Conservation (phyloP, 176 grass and related monocot genomes). For the Carex scoparia region DNA sequence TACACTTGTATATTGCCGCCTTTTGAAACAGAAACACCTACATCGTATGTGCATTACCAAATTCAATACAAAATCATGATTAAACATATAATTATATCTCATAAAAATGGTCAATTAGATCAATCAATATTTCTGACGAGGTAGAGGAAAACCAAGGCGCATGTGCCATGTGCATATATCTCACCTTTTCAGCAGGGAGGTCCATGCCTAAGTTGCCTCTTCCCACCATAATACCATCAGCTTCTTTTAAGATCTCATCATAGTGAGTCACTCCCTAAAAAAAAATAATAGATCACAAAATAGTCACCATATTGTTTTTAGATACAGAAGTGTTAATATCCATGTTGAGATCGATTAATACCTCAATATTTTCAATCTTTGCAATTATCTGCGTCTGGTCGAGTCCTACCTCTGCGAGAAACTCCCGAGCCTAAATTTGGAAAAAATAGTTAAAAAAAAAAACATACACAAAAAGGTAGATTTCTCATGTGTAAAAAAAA, state of each 20-base stretch:
- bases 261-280: constrained; percentile 85
- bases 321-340: background rate
- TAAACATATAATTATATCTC: background rate
- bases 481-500: background rate
- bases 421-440: constrained; percentile 58
- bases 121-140: background rate
- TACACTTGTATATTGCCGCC: constrained; percentile 77
- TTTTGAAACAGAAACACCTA: constrained; percentile 97
- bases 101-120: background rate
- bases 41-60: background rate
- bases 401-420: constrained; percentile 63
- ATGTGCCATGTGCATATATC: background rate
- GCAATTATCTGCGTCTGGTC: constrained; percentile 90
- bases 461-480: background rate
- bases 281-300: background rate
- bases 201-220: constrained; percentile 91
- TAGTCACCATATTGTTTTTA: background rate
- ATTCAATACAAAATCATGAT: background rate
- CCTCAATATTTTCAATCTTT: constrained; percentile 95
- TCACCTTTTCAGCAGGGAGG: constrained; percentile 90
- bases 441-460: background rate
- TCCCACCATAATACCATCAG: constrained; percentile 86
- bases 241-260: constrained; percentile 82
- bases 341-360: constrained; percentile 25
- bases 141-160: background rate